Percentiles rank a stretch among this genome's conserved stretches.
phyloP scores from a whole-genome alignment of 495 filamentous ascomycete species.

The Pyrenula massariospora region DNA sequence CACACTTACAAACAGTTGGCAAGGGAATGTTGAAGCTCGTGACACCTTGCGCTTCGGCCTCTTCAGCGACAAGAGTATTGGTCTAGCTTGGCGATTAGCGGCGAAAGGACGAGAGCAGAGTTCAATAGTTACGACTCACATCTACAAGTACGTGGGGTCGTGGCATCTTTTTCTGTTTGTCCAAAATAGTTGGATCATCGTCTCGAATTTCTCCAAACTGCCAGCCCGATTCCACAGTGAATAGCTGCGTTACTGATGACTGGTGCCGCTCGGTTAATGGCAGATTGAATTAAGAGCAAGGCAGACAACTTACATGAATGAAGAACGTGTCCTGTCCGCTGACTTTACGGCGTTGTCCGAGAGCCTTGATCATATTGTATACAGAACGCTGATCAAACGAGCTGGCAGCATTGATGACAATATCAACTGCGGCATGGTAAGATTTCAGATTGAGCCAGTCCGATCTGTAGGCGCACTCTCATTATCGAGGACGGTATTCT shows the following conservation, averaged over 20 bases:
- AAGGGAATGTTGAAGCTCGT: conserved; percentile 19
- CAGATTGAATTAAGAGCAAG: not conserved
- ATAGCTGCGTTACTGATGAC: conserved; percentile 17
- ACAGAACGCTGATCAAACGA: conserved; percentile 11
- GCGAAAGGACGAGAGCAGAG: conserved; percentile 3
- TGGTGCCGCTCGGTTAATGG: conserved; percentile 1
- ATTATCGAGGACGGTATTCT: conserved; percentile 11
- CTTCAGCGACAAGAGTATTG: conserved; percentile 11
- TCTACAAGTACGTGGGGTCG: conserved; percentile 12
- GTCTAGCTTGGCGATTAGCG: conserved; percentile 9
- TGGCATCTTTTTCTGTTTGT: conserved; percentile 14
- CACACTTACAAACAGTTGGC: conserved; percentile 19
- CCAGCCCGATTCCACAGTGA: conserved; percentile 18
- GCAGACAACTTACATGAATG: conserved; percentile 17
- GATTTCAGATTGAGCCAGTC: not conserved
- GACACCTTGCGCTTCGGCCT: conserved; percentile 15
- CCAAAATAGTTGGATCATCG: conserved; percentile 8
- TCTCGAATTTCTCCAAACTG: conserved; percentile 17
- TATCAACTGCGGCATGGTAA: conserved; percentile 3
- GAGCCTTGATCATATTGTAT: conserved; percentile 14
- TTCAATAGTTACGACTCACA: conserved; percentile 10
- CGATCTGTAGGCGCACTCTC: conserved; percentile 6
- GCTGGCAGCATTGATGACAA: conserved; percentile 14
- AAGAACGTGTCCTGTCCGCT: conserved; percentile 14
- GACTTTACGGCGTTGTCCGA: conserved; percentile 14